Conservation (phyloP, 1,284 basidiomycete genomes). For the Ustilago esculenta region DNA sequence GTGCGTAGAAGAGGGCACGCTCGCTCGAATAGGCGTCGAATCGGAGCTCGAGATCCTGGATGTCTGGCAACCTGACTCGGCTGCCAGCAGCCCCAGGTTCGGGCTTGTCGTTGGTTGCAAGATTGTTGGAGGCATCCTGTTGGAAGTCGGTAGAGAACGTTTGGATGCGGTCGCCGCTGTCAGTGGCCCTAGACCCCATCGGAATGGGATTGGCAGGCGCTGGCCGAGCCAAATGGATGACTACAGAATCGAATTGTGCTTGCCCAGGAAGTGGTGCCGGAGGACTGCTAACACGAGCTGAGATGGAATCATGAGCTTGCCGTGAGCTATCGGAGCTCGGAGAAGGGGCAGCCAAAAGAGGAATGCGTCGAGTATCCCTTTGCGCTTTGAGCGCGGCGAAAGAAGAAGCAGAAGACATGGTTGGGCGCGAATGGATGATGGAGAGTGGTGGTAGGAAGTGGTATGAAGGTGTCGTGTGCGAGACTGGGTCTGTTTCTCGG, state of each 20-base stretch:
- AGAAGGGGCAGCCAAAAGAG: slow-evolving; percentile 7
- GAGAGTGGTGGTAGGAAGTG: too few relatives aligned
- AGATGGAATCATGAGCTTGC: background rate
- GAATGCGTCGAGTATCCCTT: slow-evolving; percentile 32
- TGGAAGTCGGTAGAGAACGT: background rate
- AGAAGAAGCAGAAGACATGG: slow-evolving; percentile 24
- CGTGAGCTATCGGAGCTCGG: background rate
- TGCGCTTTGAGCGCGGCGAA: slow-evolving; percentile 45
- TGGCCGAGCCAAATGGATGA: slow-evolving; percentile 5
- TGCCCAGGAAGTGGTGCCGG: slow-evolving; percentile 3
- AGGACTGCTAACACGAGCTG: slow-evolving; percentile 10
- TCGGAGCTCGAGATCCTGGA: slow-evolving; percentile 39
- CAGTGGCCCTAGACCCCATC: background rate
- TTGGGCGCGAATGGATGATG: background rate
- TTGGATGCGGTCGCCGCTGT: background rate
- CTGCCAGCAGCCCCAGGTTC: slow-evolving; percentile 28
- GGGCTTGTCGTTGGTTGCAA: slow-evolving; percentile 3
- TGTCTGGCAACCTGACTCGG: slow-evolving; percentile 30
- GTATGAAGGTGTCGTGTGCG: background rate
- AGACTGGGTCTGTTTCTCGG: background rate
- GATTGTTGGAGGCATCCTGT: too few relatives aligned
- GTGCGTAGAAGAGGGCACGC: slow-evolving; percentile 42
- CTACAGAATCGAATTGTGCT: slow-evolving; percentile 1
- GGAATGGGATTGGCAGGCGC: background rate
- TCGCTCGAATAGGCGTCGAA: slow-evolving; percentile 35